Percentiles rank a stretch among this genome's conserved stretches.
Evolutionary conservation across 495 filamentous ascomycete species (phyloP).

Genomic region (Mytilinidion resinicola): DNA sequence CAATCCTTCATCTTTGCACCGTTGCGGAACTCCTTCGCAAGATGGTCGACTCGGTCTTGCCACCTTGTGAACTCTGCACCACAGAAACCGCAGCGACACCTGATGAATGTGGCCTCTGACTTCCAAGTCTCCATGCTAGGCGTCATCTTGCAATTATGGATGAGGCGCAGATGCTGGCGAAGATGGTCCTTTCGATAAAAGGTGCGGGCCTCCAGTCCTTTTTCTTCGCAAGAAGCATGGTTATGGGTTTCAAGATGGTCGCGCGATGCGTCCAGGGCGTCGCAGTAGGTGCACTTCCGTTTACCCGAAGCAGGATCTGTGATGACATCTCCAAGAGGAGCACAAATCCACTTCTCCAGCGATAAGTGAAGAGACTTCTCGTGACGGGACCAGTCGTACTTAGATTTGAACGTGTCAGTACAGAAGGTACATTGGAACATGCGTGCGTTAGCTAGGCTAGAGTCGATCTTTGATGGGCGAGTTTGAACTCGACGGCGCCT

Average conservation of each 20-base stretch:
- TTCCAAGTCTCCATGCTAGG: slow-evolving; percentile 68
- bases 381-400: slow-evolving; percentile 80
- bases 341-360: slow-evolving; percentile 74
- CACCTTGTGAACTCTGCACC: slow-evolving; percentile 34
- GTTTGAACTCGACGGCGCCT: slow-evolving; percentile 57
- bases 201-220: slow-evolving; percentile 58
- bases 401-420: slow-evolving; percentile 69
- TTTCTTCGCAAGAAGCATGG: slow-evolving; percentile 60
- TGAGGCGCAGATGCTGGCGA: slow-evolving; percentile 71
- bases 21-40: slow-evolving; percentile 39
- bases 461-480: slow-evolving; percentile 26
- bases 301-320: slow-evolving; percentile 39
- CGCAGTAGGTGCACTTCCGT: slow-evolving; percentile 64
- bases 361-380: slow-evolving; percentile 74
- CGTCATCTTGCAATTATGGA: slow-evolving; percentile 61
- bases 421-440: slow-evolving; percentile 83
- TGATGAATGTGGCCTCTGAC: slow-evolving; percentile 31
- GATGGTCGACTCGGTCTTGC: slow-evolving; percentile 37
- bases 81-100: slow-evolving; percentile 40
- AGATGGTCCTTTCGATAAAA: slow-evolving; percentile 84
- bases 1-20: slow-evolving; percentile 38
- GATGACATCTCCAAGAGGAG: slow-evolving; percentile 56
- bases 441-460: slow-evolving; percentile 39
- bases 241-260: slow-evolving; percentile 67
- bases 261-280: slow-evolving; percentile 48